phyloP scores from a whole-genome alignment of 306 rosid genomes.

The Sophora flavescens region DNA sequence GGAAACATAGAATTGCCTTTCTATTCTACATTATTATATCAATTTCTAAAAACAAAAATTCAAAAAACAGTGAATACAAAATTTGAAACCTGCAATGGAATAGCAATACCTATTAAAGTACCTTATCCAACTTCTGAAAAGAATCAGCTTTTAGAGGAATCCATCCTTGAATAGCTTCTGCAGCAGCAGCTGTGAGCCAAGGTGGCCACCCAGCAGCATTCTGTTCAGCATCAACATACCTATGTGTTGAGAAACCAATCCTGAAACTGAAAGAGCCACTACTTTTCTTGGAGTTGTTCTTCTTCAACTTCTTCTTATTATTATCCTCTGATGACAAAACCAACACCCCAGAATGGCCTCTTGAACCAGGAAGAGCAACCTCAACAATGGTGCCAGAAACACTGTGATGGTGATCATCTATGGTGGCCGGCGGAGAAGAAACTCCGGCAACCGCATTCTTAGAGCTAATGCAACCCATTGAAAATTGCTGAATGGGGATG shows the following conservation, averaged over 20 bases:
- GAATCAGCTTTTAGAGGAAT: conserved; percentile 91
- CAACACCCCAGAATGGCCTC: conserved; percentile 31
- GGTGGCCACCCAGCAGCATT: conserved; percentile 99
- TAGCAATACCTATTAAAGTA: neutral
- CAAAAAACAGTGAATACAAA: neutral
- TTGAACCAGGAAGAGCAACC: conserved; percentile 27
- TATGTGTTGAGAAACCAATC: conserved; percentile 56
- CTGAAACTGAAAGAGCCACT: conserved; percentile 60
- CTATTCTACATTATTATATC: neutral
- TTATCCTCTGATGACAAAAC: conserved; percentile 47
- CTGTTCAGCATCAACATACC: conserved; percentile 77
- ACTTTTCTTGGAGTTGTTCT: conserved; percentile 52
- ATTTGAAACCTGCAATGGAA: neutral
- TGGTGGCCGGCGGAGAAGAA: neutral
- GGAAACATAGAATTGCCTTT: neutral
- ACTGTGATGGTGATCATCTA: neutral
- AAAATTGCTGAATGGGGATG: conserved; percentile 55
- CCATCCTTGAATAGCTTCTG: conserved; percentile 94
- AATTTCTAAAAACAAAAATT: neutral
- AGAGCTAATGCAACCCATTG: conserved; percentile 96
- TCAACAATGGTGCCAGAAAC: neutral
- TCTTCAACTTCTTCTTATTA: conserved; percentile 53
- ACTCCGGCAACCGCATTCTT: conserved; percentile 50
- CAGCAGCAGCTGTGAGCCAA: conserved; percentile 84
- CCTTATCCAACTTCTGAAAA: conserved; percentile 94